phyloP scores from a whole-genome alignment of 163 green algal genomes.

The Scenedesmus sp. region DNA sequence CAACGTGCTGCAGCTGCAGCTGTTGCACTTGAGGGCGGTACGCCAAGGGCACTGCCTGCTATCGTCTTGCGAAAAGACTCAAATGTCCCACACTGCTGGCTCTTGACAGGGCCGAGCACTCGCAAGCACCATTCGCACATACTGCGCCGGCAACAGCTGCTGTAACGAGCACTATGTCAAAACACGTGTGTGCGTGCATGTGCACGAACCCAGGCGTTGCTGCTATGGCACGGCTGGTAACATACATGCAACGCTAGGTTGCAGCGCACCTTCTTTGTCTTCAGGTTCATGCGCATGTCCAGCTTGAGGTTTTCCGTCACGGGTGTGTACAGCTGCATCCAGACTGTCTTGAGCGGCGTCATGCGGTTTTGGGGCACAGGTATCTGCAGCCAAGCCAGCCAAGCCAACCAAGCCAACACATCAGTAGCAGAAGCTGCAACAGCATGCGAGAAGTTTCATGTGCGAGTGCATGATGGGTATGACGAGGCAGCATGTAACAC shows the following conservation, averaged over 20 bases:
- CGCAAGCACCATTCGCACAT: no score
- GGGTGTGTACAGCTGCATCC: conserved; percentile 97
- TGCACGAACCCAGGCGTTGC: no score
- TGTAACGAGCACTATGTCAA: no score
- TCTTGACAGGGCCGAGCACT: no score
- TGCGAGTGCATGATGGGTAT: neutral
- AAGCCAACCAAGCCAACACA: no score
- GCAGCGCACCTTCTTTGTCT: conserved; percentile 91
- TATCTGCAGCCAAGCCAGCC: conserved; percentile 66
- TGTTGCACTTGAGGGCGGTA: neutral
- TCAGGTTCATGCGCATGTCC: conserved; percentile 99
- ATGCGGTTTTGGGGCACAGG: conserved; percentile 96
- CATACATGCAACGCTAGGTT: no score
- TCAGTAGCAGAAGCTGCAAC: neutral
- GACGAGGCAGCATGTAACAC: neutral
- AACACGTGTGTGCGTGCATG: no score
- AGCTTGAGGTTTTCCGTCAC: conserved; percentile 98
- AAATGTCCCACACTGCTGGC: no score
- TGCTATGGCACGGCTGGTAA: no score
- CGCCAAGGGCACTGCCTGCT: no score
- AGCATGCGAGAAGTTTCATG: neutral
- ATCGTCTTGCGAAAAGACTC: no score
- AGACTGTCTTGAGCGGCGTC: conserved; percentile 96
- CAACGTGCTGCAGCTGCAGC: neutral
- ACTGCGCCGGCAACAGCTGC: no score